Evolutionary conservation across 2,329 filamentous ascomycete species (phyloP).

Genomic region (Didymella segeticola): DNA sequence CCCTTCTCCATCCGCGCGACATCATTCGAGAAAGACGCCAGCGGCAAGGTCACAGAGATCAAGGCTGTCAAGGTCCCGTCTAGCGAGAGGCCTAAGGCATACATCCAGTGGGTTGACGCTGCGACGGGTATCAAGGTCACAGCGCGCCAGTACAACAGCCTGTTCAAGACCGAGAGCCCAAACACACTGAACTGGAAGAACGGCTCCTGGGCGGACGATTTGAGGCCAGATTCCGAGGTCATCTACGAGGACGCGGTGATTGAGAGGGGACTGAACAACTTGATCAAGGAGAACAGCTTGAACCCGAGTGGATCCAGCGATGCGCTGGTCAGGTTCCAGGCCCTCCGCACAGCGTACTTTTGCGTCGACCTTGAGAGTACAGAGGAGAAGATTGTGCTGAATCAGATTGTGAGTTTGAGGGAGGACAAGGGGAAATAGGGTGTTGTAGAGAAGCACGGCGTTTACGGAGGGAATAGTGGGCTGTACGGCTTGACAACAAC

Average conservation of each 20-base stretch:
- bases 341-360: slow-evolving; percentile 86
- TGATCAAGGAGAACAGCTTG: slow-evolving; percentile 65
- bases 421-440: slow-evolving; percentile 65
- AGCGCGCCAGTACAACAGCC: slow-evolving; percentile 77
- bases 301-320: slow-evolving; percentile 45
- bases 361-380: slow-evolving; percentile 76
- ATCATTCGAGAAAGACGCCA: slow-evolving; percentile 70
- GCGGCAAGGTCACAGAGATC: slow-evolving; percentile 71
- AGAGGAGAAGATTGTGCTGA: slow-evolving; percentile 79
- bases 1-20: slow-evolving; percentile 73
- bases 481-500: background rate
- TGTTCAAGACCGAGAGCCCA: slow-evolving; percentile 89
- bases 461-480: background rate
- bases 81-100: slow-evolving; percentile 69
- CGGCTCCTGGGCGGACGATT: slow-evolving; percentile 81
- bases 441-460: background rate
- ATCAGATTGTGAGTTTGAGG: slow-evolving; percentile 90
- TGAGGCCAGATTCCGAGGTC: slow-evolving; percentile 84
- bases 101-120: slow-evolving; percentile 87
- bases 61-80: slow-evolving; percentile 71
- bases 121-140: slow-evolving; percentile 67
- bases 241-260: slow-evolving; percentile 80
- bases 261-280: slow-evolving; percentile 82
- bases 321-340: slow-evolving; percentile 82
- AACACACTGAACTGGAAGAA: slow-evolving; percentile 70